Base-by-base conservation (phyloP, 345 rosid species). In the Lenwebbia sp. region DNA sequence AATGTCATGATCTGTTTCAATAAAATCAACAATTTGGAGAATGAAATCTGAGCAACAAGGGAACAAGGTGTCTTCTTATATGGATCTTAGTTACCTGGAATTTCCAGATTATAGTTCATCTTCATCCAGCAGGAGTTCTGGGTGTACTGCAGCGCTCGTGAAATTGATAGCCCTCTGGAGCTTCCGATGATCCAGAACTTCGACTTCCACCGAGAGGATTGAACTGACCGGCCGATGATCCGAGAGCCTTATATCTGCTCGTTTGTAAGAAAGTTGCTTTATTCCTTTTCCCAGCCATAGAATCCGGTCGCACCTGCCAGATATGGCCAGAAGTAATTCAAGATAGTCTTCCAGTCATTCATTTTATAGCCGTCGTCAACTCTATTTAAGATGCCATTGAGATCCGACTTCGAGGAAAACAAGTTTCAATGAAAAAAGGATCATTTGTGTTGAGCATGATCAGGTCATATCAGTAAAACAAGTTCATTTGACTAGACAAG, bases 221-320 rank as follows among this genome's bases (percentile, higher is more conserved):
- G 99, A 94, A 89, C 96, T 94, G 81, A 98, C 95, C 0, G 99
- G 99, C n/a, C 99, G 94, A 88, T 98, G 99, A 90, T 98, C 99
- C 13, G 99, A 96, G 83, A 94, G 88, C 87, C 62, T 88, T 56
- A 92, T 86, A 55, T 95, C 98, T 55, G 98, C 87, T 56, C 92
- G 87, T 85, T 92, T 91, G 90, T 98, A 98, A 85, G 87, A 92
- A 82, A 92, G 94, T 89, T 98, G 99, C 86, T 90, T 91, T 90
- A 96, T 94, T 83, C 94, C 92, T 91, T 93, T 95, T 58, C 99
- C 99, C 7, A 89, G 78, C 98, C 99, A 98, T 57, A 98, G 94
- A 87, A 98, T 95, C 41, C 99, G 90, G 86, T 98, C 99, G 84
- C 99, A 98, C 99, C 99, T 97, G 92, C 89, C 89, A 86, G 52